A percentile compares a stretch with the other conserved stretches of the same genome.
Conservation (phyloP, 148 eudicot genomes). For the Camellia lanceoleosa region DNA sequence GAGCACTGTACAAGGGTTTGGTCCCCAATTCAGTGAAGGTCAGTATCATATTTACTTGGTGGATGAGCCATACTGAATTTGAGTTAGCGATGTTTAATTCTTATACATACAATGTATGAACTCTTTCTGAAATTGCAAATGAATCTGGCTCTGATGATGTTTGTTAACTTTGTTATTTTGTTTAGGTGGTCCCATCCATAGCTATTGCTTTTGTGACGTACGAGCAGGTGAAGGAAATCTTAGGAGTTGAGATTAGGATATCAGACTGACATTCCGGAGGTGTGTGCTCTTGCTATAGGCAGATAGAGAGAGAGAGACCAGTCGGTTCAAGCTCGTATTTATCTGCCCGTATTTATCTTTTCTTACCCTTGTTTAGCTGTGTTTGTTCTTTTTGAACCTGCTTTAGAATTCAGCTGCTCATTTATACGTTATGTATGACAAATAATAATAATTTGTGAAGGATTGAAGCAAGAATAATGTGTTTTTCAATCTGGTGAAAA, state of each 20-base stretch:
- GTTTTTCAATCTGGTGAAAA: too few relatives aligned
- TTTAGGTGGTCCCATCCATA: constrained; percentile 89
- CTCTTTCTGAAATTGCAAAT: constrained; percentile 26
- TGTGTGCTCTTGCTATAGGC: neutral
- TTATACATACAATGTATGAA: neutral
- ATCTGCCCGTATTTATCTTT: constrained; percentile 18
- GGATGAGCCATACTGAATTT: neutral
- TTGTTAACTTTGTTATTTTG: neutral
- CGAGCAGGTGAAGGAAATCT: constrained; percentile 74
- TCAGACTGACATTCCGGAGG: constrained; percentile 47
- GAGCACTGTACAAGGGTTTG: constrained; percentile 91
- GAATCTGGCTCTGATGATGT: neutral
- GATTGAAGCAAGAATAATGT: neutral
- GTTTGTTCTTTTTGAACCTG: constrained; percentile 1
- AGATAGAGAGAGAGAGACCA: neutral
- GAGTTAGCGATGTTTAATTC: neutral
- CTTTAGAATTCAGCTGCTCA: neutral
- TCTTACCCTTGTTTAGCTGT: constrained; percentile 10
- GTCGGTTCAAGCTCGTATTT: constrained; percentile 19
- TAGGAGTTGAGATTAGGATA: constrained; percentile 87
- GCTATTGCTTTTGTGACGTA: constrained; percentile 85
- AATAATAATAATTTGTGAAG: constrained; percentile 7
- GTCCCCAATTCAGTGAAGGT: constrained; percentile 97
- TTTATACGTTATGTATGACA: neutral
- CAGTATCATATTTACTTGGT: constrained; percentile 20